Conservation (phyloP, 1,284 basidiomycete genomes). For the Ganoderma resinaceum region DNA sequence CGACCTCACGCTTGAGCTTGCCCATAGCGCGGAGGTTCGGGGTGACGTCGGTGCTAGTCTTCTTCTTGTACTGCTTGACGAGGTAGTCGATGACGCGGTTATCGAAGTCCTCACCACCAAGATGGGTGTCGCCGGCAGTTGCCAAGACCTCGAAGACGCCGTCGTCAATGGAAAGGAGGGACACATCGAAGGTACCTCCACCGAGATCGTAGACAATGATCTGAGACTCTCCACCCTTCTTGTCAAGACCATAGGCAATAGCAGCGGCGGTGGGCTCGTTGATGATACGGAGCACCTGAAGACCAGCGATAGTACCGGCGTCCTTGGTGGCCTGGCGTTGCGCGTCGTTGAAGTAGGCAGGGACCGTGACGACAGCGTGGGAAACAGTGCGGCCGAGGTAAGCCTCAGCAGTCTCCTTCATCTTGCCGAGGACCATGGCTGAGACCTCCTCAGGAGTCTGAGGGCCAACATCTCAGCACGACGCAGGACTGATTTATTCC, state of each 20-base stretch:
- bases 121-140: constrained; percentile 98
- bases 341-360: constrained; percentile 99
- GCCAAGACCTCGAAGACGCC: constrained; percentile 98
- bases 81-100: constrained; percentile 95
- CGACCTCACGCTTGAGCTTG: constrained; percentile 98
- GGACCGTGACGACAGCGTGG: constrained; percentile 98
- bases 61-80: constrained; percentile 94
- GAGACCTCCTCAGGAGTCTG: constrained; percentile 89
- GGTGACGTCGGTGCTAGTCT: constrained; percentile 89
- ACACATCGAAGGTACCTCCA: constrained; percentile 89
- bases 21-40: constrained; percentile 91
- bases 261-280: constrained; percentile 99
- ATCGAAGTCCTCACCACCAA: constrained; percentile 99
- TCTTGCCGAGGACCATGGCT: constrained; percentile 96
- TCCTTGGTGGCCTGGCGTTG: constrained; percentile 99
- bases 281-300: constrained; percentile 96
- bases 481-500: not conserved
- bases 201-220: constrained; percentile 97
- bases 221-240: constrained; percentile 86
- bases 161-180: constrained; percentile 96
- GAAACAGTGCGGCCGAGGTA: constrained; percentile 97
- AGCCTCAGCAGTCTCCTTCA: constrained; percentile 99
- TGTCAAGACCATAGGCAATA: constrained; percentile 98
- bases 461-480: not conserved
- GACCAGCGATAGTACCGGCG: constrained; percentile 95